Evolutionary conservation across 768 basidiomycete genomes (phyloP).

Genomic region (Suillus subalutaceus): DNA sequence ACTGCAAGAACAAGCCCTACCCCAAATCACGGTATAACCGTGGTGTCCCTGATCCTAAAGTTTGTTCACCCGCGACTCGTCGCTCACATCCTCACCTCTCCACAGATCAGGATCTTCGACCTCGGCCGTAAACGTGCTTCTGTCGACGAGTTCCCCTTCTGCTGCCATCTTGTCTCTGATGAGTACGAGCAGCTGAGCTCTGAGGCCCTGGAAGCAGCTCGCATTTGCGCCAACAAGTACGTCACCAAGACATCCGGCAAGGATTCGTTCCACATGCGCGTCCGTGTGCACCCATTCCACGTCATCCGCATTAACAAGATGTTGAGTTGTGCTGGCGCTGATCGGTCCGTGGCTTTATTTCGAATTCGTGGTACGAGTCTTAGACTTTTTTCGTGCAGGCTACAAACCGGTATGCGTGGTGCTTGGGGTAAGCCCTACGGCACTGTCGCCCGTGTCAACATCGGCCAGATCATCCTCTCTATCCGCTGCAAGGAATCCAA

Average conservation of each 20-base stretch:
- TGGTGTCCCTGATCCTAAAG: conserved; percentile 98
- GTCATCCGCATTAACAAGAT: conserved; percentile 99
- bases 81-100: background rate
- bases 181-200: conserved; percentile 97
- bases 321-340: conserved; percentile 98
- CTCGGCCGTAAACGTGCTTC: conserved; percentile 94
- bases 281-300: conserved; percentile 98
- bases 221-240: conserved; percentile 99
- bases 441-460: conserved; percentile 96
- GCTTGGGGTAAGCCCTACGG: conserved; percentile 99
- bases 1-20: conserved; percentile 99
- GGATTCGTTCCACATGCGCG: conserved; percentile 98
- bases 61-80: conserved; percentile 28
- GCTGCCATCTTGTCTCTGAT: conserved; percentile 94
- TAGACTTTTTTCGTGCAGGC: conserved; percentile 43
- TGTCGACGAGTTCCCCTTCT: conserved; percentile 99
- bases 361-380: background rate
- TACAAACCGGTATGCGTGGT: conserved; percentile 98
- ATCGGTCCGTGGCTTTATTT: conserved; percentile 67
- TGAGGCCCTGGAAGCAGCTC: conserved; percentile 97
- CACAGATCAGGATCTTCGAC: conserved; percentile 95
- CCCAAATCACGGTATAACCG: conserved; percentile 97
- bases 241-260: conserved; percentile 98
- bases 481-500: conserved; percentile 92
- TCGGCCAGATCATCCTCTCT: conserved; percentile 93